Percentiles rank a stretch among this genome's conserved stretches.
Evolutionary conservation across 2,329 filamentous ascomycete genomes (phyloP).

Genomic region (Bipolaris victoriae): DNA sequence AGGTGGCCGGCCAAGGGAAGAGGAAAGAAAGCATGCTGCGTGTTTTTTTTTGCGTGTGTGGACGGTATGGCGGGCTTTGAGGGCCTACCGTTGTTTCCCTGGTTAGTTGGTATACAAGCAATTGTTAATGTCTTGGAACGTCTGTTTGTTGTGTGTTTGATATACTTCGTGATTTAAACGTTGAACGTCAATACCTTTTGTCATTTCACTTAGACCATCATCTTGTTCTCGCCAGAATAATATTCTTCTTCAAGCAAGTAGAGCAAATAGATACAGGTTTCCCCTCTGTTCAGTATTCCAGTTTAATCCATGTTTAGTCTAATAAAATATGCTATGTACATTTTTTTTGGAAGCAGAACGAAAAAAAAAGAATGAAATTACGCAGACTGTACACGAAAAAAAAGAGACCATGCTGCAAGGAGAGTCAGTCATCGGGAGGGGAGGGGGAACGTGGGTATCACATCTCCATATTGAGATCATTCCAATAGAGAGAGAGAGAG

Average conservation of each 20-base stretch:
- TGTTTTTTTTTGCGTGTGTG: not conserved
- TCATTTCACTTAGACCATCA: no score
- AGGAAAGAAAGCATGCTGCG: not conserved
- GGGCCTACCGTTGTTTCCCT: not conserved
- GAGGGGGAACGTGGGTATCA: not conserved
- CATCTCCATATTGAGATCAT: not conserved
- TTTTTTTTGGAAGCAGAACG: no score
- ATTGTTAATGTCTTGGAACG: not conserved
- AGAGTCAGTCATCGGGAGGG: not conserved
- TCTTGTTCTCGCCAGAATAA: no score
- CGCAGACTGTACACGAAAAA: no score
- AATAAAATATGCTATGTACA: no score
- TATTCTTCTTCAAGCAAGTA: no score
- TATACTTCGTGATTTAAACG: not conserved
- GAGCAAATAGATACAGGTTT: no score
- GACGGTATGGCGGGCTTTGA: not conserved
- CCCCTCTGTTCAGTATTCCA: no score
- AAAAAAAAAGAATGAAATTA: no score
- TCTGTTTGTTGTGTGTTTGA: not conserved
- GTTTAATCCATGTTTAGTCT: no score
- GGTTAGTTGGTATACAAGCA: not conserved
- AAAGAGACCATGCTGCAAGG: not conserved
- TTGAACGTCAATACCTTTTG: no score
- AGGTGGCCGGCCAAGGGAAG: not conserved
- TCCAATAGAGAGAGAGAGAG: not conserved